A percentile compares a stretch with the other conserved stretches of the same genome.
Evolutionary conservation across 768 basidiomycete genomes (phyloP).

Genomic region (Steccherinum ochraceum): DNA sequence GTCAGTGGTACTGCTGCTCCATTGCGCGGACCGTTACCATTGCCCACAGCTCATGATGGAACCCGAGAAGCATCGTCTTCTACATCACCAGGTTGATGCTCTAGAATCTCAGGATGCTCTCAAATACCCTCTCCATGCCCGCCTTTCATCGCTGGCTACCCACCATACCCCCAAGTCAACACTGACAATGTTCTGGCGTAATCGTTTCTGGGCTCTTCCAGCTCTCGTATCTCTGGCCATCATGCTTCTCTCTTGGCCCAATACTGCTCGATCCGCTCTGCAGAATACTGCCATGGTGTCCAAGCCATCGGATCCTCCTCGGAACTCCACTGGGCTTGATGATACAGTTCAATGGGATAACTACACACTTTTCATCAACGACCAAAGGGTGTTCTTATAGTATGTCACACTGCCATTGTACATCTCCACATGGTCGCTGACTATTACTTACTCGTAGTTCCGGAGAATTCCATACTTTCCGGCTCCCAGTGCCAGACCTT

Average conservation of each 20-base stretch:
- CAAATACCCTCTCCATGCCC: too few species aligned
- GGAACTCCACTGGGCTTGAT: slow-evolving; percentile 24
- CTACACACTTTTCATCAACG: slow-evolving; percentile 63
- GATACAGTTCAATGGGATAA: slow-evolving; percentile 52
- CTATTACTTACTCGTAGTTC: slow-evolving; percentile 38
- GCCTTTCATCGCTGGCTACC: too few species aligned
- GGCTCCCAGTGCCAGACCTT: slow-evolving; percentile 69
- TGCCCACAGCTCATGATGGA: too few species aligned
- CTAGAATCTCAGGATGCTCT: too few species aligned
- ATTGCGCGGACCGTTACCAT: too few species aligned
- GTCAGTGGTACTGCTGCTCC: too few species aligned
- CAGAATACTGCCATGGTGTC: not conserved
- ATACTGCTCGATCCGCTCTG: not conserved
- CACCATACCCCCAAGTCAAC: too few species aligned
- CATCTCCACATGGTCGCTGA: not conserved
- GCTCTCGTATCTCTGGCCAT: slow-evolving; percentile 11
- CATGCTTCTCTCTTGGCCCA: slow-evolving; percentile 11
- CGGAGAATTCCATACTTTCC: slow-evolving; percentile 82
- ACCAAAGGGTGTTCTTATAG: slow-evolving; percentile 70
- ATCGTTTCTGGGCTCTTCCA: slow-evolving; percentile 12
- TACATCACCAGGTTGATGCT: too few species aligned
- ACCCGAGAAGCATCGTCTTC: too few species aligned
- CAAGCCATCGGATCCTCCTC: slow-evolving; percentile 16
- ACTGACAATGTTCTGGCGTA: not conserved
- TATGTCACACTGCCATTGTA: slow-evolving; percentile 32